A percentile compares a stretch with the other conserved stretches of the same genome.
Evolutionary conservation across 768 basidiomycete genomes (phyloP).

Genomic region (Kwoniella bestiolae): DNA sequence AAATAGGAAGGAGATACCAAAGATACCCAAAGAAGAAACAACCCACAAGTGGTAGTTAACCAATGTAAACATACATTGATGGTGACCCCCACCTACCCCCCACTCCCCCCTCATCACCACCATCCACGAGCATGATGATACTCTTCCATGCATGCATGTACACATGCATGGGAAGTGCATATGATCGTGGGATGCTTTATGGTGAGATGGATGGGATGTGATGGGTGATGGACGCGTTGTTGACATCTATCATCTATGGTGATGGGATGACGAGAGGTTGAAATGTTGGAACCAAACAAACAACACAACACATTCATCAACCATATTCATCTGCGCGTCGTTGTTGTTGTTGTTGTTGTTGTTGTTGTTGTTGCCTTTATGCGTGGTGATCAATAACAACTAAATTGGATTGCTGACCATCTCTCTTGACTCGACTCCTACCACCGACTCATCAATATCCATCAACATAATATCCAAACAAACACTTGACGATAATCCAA

Average conservation of each 20-base stretch:
- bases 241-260: not conserved
- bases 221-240: slow-evolving; percentile 4
- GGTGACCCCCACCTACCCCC: not conserved
- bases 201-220: not conserved
- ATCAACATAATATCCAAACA: not conserved
- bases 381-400: too few species aligned
- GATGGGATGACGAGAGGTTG: not conserved
- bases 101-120: not conserved
- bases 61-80: too few species aligned
- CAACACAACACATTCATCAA: not conserved
- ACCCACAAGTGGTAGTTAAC: not conserved
- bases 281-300: slow-evolving; percentile 12
- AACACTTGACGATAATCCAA: not conserved
- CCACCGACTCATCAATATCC: not conserved
- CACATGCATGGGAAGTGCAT: not conserved
- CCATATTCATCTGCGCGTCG: not conserved
- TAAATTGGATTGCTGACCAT: not conserved
- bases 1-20: slow-evolving; percentile 15
- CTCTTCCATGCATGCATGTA: not conserved
- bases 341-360: not conserved
- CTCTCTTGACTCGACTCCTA: not conserved
- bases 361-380: too few species aligned
- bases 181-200: slow-evolving; percentile 16
- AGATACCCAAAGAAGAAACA: slow-evolving; percentile 23
- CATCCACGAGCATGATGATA: not conserved